These are phyloP conservation scores for Starmerella stellata DNA, from an alignment of 805 yeast species.

Conservation along the genomic window DNA sequence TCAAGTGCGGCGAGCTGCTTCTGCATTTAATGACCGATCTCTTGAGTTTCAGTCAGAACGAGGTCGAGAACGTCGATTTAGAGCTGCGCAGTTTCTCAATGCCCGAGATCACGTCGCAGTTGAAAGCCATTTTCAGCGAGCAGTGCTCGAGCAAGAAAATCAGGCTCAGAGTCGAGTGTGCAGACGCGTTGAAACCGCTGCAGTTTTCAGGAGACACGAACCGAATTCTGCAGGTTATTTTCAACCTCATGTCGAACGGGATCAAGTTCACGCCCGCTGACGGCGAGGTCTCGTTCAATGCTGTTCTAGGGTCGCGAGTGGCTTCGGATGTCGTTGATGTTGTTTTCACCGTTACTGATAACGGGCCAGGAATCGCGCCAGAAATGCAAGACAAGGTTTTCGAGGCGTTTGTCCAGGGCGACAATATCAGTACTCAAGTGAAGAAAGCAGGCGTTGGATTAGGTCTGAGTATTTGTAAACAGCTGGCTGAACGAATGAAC, in stretches of 20 bases:
- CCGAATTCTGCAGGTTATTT: slow-evolving; percentile 74
- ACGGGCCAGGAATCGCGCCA: slow-evolving; percentile 87
- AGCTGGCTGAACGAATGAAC: slow-evolving; percentile 76
- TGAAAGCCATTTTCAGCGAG: slow-evolving; percentile 72
- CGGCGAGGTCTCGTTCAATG: slow-evolving; percentile 50
- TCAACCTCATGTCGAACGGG: slow-evolving; percentile 82
- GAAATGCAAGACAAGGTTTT: slow-evolving; percentile 67
- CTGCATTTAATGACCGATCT: slow-evolving; percentile 80
- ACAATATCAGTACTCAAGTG: slow-evolving; percentile 75
- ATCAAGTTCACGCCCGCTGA: slow-evolving; percentile 83
- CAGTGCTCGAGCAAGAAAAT: slow-evolving; percentile 36
- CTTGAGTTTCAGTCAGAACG: slow-evolving; percentile 81
- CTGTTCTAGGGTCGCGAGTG: slow-evolving; percentile 2
- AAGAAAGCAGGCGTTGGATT: slow-evolving; percentile 93
- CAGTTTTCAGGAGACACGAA: slow-evolving; percentile 74
- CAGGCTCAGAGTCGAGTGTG: slow-evolving; percentile 33
- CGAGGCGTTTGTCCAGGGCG: slow-evolving; percentile 96
- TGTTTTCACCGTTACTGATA: slow-evolving; percentile 62
- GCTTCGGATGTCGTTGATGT: slow-evolving; percentile 16
- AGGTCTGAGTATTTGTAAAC: slow-evolving; percentile 77
- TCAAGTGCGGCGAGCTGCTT: slow-evolving; percentile 77
- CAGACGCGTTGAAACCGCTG: slow-evolving; percentile 29
- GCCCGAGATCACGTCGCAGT: slow-evolving; percentile 66
- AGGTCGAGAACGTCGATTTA: slow-evolving; percentile 60
- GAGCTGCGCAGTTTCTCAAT: slow-evolving; percentile 70